Conservation (phyloP, 75 land plant species). For the Larix kaempferi region DNA sequence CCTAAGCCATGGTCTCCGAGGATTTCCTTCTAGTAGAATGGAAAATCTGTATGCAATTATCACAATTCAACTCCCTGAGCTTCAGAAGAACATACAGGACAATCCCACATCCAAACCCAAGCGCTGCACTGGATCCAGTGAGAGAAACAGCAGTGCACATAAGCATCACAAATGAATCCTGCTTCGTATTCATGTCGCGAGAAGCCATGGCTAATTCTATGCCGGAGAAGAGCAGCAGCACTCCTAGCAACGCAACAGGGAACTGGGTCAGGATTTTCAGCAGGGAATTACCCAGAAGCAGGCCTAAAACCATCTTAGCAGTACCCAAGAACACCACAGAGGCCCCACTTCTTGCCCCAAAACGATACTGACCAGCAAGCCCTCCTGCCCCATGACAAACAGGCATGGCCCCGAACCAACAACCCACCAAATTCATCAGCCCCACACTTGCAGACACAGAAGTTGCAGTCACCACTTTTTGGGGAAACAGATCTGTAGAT, state of each 20-base stretch:
- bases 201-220: slow-evolving; percentile 80
- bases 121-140: slow-evolving; percentile 61
- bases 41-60: background rate
- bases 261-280: slow-evolving; percentile 44
- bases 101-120: slow-evolving; percentile 72
- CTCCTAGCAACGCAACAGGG: slow-evolving; percentile 79
- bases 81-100: slow-evolving; percentile 52
- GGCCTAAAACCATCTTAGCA: slow-evolving; percentile 55
- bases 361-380: slow-evolving; percentile 85
- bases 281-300: slow-evolving; percentile 67
- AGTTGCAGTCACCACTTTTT: slow-evolving; percentile 46
- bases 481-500: slow-evolving; percentile 73
- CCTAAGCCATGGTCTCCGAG: background rate
- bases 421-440: slow-evolving; percentile 79
- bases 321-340: slow-evolving; percentile 68
- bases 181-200: slow-evolving; percentile 70
- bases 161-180: slow-evolving; percentile 73
- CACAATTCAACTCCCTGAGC: slow-evolving; percentile 32
- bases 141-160: slow-evolving; percentile 61
- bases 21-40: background rate
- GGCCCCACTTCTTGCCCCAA: slow-evolving; percentile 76
- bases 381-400: slow-evolving; percentile 93
- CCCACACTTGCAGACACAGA: slow-evolving; percentile 68
- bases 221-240: slow-evolving; percentile 76
- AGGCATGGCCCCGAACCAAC: slow-evolving; percentile 94